These are phyloP conservation scores for Fusarium oxysporum DNA, from an alignment of 2,329 filamentous ascomycete genomes.

Conservation along the genomic window DNA sequence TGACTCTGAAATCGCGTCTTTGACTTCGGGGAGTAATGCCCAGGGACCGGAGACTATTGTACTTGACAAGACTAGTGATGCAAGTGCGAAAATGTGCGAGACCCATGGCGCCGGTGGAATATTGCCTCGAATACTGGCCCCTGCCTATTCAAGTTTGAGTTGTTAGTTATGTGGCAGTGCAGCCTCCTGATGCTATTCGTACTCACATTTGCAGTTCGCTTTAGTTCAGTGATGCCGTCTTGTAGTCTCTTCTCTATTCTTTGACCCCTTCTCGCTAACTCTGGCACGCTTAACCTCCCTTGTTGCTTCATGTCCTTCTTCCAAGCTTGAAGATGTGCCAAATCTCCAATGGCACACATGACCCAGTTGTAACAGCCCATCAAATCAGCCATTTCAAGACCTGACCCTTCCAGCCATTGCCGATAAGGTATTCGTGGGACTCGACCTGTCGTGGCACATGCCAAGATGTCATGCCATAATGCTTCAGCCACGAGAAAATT, in stretches of 20 bases:
- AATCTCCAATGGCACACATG: background rate
- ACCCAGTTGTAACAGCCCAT: slow-evolving; percentile 1
- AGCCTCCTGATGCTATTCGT: rapidly evolving
- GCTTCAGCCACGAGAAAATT: background rate
- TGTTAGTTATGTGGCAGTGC: background rate
- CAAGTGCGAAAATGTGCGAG: background rate
- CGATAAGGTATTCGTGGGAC: background rate
- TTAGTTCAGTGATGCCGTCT: background rate
- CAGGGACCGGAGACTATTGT: background rate
- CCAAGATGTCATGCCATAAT: background rate
- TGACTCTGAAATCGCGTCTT: background rate
- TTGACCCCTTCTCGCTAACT: background rate
- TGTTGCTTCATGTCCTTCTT: background rate
- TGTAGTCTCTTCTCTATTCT: background rate
- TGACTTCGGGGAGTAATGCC: background rate
- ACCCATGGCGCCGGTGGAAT: background rate
- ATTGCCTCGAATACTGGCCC: rapidly evolving
- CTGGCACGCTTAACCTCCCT: background rate
- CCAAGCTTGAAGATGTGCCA: background rate
- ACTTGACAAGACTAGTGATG: background rate
- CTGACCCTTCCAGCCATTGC: background rate
- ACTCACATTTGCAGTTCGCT: background rate
- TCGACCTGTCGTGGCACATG: background rate
- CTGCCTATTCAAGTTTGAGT: rapidly evolving
- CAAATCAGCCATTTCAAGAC: background rate